phyloP scores from a whole-genome alignment of 306 rosid species.

The Rosa lucieae region DNA sequence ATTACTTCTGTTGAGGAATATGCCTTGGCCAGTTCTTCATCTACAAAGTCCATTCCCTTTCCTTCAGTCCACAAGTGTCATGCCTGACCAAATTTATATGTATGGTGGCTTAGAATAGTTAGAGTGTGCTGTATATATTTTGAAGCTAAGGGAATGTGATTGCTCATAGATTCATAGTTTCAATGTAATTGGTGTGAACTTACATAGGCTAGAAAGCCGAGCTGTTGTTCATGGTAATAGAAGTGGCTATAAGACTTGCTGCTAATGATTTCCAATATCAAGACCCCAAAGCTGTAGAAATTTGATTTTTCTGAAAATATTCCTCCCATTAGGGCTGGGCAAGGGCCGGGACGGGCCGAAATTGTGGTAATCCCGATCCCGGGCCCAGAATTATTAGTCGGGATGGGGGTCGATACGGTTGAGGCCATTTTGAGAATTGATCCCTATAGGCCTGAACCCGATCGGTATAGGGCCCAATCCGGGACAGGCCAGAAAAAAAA shows the following conservation, averaged over 20 bases:
- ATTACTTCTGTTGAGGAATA: slow-evolving; percentile 3
- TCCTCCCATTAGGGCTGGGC: neutral
- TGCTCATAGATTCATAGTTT: too few species aligned
- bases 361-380: too few species aligned
- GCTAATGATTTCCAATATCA: too few species aligned
- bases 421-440: too few species aligned
- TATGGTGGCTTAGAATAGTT: too few species aligned
- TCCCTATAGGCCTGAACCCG: too few species aligned
- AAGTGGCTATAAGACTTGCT: slow-evolving; percentile 11
- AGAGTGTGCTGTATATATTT: too few species aligned
- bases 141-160: neutral
- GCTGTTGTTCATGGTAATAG: neutral
- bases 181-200: neutral
- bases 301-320: slow-evolving; percentile 30
- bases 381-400: too few species aligned
- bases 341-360: too few species aligned
- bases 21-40: slow-evolving; percentile 3
- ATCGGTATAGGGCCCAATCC: too few species aligned
- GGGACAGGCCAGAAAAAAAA: too few species aligned
- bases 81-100: slow-evolving; percentile 1
- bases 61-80: slow-evolving; percentile 28
- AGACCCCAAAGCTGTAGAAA: slow-evolving; percentile 16
- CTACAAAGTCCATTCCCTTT: slow-evolving; percentile 20
- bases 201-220: slow-evolving; percentile 32
- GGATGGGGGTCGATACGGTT: too few species aligned